phyloP scores from a whole-genome alignment of 1,139 yeast species.

The Suhomyces kunorum region DNA sequence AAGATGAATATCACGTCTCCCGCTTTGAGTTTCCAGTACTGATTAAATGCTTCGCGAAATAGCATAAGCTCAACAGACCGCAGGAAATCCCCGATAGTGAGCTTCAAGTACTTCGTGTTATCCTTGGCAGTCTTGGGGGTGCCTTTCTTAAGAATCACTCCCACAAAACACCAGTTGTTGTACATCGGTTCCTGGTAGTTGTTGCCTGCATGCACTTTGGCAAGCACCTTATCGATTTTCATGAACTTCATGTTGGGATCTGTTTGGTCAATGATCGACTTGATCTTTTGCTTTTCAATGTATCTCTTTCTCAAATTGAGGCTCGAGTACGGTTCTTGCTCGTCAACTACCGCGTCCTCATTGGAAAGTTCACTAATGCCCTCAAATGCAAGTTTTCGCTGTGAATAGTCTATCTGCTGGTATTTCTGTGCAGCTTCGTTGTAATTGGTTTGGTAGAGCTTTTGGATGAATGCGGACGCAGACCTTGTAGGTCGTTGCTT shows the following conservation, averaged over 20 bases:
- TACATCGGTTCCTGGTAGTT: conserved; percentile 66
- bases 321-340: conserved; percentile 19
- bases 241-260: conserved; percentile 41
- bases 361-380: conserved; percentile 15
- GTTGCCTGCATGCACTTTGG: conserved; percentile 64
- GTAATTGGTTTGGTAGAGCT: conserved; percentile 15
- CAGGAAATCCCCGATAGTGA: conserved; percentile 69
- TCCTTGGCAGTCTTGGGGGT: conserved; percentile 35
- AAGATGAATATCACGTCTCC: conserved; percentile 77
- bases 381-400: conserved; percentile 22
- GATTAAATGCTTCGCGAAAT: conserved; percentile 66
- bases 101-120: conserved; percentile 53
- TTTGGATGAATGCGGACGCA: conserved; percentile 16
- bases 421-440: conserved; percentile 11
- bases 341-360: conserved; percentile 11
- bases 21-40: conserved; percentile 67
- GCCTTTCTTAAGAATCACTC: conserved; percentile 62
- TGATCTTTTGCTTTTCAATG: conserved; percentile 35
- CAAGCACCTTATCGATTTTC: conserved; percentile 57
- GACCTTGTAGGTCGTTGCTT: no score
- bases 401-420: conserved; percentile 18
- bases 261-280: conserved; percentile 40
- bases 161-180: conserved; percentile 74
- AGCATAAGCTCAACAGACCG: conserved; percentile 58
- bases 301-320: conserved; percentile 43